Evolutionary conservation across 2,329 filamentous ascomycete genomes (phyloP).

Genomic region (Monilinia fructicola): DNA sequence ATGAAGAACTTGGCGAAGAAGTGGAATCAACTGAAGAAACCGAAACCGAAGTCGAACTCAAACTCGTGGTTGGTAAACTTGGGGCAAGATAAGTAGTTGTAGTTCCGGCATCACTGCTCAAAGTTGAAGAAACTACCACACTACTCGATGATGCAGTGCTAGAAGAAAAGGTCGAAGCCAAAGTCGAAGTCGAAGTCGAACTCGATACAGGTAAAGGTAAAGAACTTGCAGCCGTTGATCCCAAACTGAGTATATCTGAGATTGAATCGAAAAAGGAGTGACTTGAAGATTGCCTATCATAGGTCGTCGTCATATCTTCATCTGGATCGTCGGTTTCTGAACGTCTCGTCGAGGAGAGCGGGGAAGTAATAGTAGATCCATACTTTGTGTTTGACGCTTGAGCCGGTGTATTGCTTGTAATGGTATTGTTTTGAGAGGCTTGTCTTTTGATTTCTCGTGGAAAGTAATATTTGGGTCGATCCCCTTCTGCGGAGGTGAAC

Average conservation of each 20-base stretch:
- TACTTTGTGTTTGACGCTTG: conserved; percentile 24
- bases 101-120: conserved; percentile 5
- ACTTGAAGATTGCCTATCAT: neutral
- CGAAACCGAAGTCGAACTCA: neutral
- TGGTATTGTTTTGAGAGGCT: conserved; percentile 39
- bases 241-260: neutral
- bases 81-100: neutral
- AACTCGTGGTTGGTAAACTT: neutral
- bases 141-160: conserved; percentile 4
- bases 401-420: conserved; percentile 26
- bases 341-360: conserved; percentile 27
- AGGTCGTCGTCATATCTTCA: conserved; percentile 5
- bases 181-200: conserved; percentile 1
- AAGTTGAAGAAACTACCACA: neutral
- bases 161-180: neutral
- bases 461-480: conserved; percentile 56
- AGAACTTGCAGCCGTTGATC: conserved; percentile 2
- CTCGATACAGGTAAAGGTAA: conserved; percentile 1
- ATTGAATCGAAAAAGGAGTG: neutral
- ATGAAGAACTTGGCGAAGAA: neutral
- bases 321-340: conserved; percentile 13
- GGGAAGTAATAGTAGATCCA: conserved; percentile 18
- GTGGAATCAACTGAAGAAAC: neutral
- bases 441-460: conserved; percentile 57
- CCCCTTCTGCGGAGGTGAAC: conserved; percentile 46